phyloP scores from a whole-genome alignment of 371 early-diverging fungal genomes.

The Conidiobolus incongruus region DNA sequence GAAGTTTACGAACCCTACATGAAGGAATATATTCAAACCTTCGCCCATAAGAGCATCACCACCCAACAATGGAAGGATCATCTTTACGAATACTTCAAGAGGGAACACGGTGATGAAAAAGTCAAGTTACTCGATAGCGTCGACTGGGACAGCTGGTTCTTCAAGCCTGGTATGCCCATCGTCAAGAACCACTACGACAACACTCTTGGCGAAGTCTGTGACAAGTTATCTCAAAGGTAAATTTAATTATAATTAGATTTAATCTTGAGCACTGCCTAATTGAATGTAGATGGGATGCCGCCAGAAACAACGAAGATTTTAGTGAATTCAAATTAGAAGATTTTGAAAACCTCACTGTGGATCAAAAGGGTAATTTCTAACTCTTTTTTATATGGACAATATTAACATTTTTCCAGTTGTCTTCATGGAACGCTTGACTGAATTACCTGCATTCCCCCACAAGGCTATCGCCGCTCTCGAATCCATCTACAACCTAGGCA shows the following conservation, averaged over 20 bases:
- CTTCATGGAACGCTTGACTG: constrained; percentile 60
- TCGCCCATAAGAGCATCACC: constrained; percentile 69
- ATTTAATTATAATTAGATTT: not conserved
- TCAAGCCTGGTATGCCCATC: constrained; percentile 71
- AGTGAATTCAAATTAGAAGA: constrained; percentile 29
- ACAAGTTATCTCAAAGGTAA: constrained; percentile 21
- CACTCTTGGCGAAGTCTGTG: constrained; percentile 59
- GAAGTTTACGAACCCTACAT: constrained; percentile 64
- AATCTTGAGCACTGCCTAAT: not conserved
- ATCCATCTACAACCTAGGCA: constrained; percentile 37
- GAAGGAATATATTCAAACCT: constrained; percentile 58
- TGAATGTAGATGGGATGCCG: constrained; percentile 29
- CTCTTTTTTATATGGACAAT: not conserved
- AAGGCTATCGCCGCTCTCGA: constrained; percentile 42
- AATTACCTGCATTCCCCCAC: constrained; percentile 37
- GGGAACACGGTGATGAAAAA: constrained; percentile 32
- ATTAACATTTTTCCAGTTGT: constrained; percentile 19
- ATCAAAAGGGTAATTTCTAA: constrained; percentile 35
- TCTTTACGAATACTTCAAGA: constrained; percentile 44
- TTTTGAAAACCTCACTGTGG: constrained; percentile 33
- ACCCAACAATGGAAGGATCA: constrained; percentile 70
- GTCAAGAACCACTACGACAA: constrained; percentile 67
- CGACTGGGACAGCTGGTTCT: constrained; percentile 82
- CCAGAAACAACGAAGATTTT: constrained; percentile 20
- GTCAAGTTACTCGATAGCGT: constrained; percentile 38